Base-by-base conservation (phyloP, 495 filamentous ascomycete genomes). In the Choiromyces venosus region DNA sequence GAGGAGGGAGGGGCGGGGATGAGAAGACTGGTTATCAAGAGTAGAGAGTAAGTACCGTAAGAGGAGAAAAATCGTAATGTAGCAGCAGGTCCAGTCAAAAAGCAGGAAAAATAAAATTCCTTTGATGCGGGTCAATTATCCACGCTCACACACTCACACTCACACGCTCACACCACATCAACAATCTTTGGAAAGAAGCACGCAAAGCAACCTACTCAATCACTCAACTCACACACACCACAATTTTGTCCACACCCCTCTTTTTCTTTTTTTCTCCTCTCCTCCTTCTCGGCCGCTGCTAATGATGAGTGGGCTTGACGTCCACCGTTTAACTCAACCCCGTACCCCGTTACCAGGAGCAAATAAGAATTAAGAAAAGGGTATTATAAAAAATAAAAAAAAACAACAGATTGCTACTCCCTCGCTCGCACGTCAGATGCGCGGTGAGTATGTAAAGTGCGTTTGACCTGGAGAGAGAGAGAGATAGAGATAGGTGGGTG, bases 121-220 rank as follows among this genome's bases (percentile, higher is more conserved):
- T 33, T 61, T 33, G 12, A 61, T 61, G 52, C 52, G 52, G 52
- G 52, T 61, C 52, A 61, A 61, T 61, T 61, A 61, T 61, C 52
- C 52, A 61, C 4, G 10, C 4, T 61, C 52, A 33, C 52, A 29
- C n/a, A 61, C 52, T 61, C 52, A 33, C 52, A 61, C 52, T 29
- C 25, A 29, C 52, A 61, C 25, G 6, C 52, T 33, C 52, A 16
- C n/a, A 33, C 52, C 25, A 33, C 25, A n/a, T n/a, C n/a, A 33
- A 29, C 52, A 61, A 61, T 61, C 52, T 14, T 4, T 33, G 9
- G 52, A 29, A 33, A 33, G 52, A 33, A 61, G 52, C 52, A 61
- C 52, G 52, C 25, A 61, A 18, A 29, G 52, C 52, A 61, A 61
- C 52, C 10, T 14, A 29, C 52, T 61, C 52, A 61, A 61, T 61